These are phyloP conservation scores for Coemansia furcata DNA, from an alignment of 192 early-diverging fungal genomes.

Conservation along the genomic window DNA sequence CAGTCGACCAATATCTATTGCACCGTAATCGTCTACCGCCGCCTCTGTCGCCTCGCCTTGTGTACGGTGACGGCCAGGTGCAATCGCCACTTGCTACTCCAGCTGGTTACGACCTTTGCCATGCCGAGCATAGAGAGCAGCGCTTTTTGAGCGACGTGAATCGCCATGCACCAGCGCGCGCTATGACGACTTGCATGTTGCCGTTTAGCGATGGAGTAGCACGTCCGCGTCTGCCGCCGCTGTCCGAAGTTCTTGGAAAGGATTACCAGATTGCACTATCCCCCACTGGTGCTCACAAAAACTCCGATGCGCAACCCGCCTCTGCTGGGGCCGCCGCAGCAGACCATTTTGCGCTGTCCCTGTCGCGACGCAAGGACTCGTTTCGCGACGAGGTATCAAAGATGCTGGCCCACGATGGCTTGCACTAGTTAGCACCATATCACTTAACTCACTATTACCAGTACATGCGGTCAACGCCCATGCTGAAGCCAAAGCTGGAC, in stretches of 20 bases:
- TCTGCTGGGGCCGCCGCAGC: not conserved
- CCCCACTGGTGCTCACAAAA: not conserved
- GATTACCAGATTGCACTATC: slow-evolving; percentile 36
- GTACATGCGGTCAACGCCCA: not conserved
- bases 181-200: slow-evolving; percentile 4
- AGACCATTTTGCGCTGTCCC: not conserved
- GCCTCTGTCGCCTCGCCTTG: slow-evolving; percentile 1
- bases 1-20: not conserved
- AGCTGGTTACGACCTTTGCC: slow-evolving; percentile 2
- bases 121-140: not conserved
- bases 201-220: slow-evolving; percentile 39
- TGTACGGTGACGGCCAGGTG: not conserved
- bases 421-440: slow-evolving; percentile 3
- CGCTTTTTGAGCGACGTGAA: not conserved
- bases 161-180: slow-evolving; percentile 5
- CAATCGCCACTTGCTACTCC: not conserved
- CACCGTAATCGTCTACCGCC: not conserved
- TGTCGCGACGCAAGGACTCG: slow-evolving; percentile 15
- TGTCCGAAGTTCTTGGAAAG: slow-evolving; percentile 45
- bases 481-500: not conserved
- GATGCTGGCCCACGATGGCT: slow-evolving; percentile 11
- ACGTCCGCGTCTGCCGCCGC: slow-evolving; percentile 44
- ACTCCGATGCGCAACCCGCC: not conserved
- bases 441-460: not conserved
- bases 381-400: slow-evolving; percentile 17